Base-by-base conservation (phyloP, 1,139 yeast genomes). In the Starmera stellimalicola region DNA sequence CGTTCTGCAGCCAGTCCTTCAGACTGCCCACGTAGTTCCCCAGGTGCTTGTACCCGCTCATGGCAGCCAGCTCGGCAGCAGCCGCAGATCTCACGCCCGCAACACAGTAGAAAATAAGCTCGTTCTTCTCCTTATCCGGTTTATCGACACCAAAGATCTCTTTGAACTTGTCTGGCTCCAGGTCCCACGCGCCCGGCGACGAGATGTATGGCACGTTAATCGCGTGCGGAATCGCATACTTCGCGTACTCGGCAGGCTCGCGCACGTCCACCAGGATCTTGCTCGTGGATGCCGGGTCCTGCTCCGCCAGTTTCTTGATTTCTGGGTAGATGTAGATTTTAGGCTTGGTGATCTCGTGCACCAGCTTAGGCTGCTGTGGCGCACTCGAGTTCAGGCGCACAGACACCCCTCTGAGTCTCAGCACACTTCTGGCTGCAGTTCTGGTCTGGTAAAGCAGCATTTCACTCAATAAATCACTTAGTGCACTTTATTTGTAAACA, bases 41-140 rank as follows among this genome's bases (percentile, higher is more conserved):
- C 48, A 88, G 67, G 44, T 81, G 71, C 39, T 72, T 65, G 60
- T 87, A 91, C 14, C 97, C 98, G 60, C 78, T 83, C 22, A 94
- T 81, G 42, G 76, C 74, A 18, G 97, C 98, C 51, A 88, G 67
- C 51, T 83, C 94, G 52, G 87, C 95, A 29, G 96, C 93, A 38
- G 87, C 85, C 31, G 87, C 70, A 28, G 94, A 81, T 63, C 98
- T 76, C 31, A 87, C 83, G 35, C 98, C 98, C 6, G 84, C 95
- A 37, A 82, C 74, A 61, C 98, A 91, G 62, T 88, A 88, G 59
- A 91, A 88, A 28, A 91, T 73, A 54, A 91, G 66, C 47, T 84
- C 85, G 12, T 11, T 22, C 52, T 81, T 73, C 32, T 74, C 77
- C 29, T 65, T 56, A 6, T 62, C 48, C 4, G 98, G 98, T 61